phyloP scores from a whole-genome alignment of 441 rosid genomes.

The Codiaeum variegatum region DNA sequence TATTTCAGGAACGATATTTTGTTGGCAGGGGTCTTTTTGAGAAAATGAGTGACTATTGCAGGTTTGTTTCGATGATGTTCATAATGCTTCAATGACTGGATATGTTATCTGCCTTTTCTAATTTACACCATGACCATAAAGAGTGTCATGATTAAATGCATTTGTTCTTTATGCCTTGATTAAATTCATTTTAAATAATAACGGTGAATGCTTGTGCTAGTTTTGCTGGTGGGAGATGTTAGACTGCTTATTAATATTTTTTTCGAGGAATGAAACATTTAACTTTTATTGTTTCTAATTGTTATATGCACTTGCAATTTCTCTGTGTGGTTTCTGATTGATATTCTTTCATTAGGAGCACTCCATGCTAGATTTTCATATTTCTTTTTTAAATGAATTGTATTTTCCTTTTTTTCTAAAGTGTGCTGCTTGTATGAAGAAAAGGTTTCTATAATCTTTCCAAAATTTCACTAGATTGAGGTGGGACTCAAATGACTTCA shows the following conservation, averaged over 20 bases:
- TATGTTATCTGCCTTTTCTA: not conserved
- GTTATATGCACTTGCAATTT: not conserved
- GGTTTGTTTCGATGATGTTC: conserved; percentile 42
- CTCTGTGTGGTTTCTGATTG: not conserved
- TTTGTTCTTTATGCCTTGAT: not conserved
- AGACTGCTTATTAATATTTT: not conserved
- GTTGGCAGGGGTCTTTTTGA: conserved; percentile 99
- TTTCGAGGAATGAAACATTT: not conserved
- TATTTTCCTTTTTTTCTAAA: not conserved
- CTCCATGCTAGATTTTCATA: conserved; percentile 4
- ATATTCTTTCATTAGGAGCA: not conserved
- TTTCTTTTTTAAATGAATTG: not conserved
- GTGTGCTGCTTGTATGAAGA: too few relatives aligned
- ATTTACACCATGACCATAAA: not conserved
- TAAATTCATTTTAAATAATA: not conserved
- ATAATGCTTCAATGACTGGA: not conserved
- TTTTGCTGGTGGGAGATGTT: not conserved
- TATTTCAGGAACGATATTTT: conserved; percentile 88
- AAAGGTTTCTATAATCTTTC: not conserved
- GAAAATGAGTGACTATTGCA: conserved; percentile 81
- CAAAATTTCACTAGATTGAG: not conserved
- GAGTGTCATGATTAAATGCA: not conserved
- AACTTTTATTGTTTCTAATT: not conserved
- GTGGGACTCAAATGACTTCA: not conserved
- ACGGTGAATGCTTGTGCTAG: not conserved